phyloP scores from a whole-genome alignment of 2,329 filamentous ascomycete genomes.

The Microcyclospora tardicrescens region DNA sequence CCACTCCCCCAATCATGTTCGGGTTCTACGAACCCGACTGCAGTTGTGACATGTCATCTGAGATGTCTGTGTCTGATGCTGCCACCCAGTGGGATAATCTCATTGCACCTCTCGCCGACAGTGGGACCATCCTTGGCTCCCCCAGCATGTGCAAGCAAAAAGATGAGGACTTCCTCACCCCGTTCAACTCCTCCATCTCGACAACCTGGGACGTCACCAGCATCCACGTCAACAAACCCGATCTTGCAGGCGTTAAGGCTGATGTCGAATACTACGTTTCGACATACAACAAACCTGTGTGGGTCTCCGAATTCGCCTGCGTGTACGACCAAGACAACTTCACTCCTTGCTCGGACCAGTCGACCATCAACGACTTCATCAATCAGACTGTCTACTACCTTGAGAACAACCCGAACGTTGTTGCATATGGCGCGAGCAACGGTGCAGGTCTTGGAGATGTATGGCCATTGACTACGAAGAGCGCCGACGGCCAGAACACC shows the following conservation, averaged over 20 bases:
- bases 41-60: slow-evolving; percentile 10
- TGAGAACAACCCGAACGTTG: slow-evolving; percentile 10
- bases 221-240: slow-evolving; percentile 20
- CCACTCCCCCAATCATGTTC: slow-evolving; percentile 16
- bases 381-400: slow-evolving; percentile 14
- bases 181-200: slow-evolving; percentile 9
- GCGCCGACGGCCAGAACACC: slow-evolving; percentile 1
- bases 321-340: slow-evolving; percentile 11
- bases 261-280: slow-evolving; percentile 16
- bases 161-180: slow-evolving; percentile 16
- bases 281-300: slow-evolving; percentile 17
- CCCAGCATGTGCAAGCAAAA: slow-evolving; percentile 18
- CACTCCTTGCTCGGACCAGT: slow-evolving; percentile 14
- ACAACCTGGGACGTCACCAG: slow-evolving; percentile 15
- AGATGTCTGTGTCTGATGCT: slow-evolving; percentile 12
- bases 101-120: slow-evolving; percentile 13
- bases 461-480: slow-evolving; percentile 11
- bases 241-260: slow-evolving; percentile 10
- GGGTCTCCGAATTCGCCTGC: slow-evolving; percentile 18
- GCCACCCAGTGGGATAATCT: slow-evolving; percentile 13
- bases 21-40: slow-evolving; percentile 23
- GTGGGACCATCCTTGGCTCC: slow-evolving; percentile 16
- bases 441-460: slow-evolving; percentile 12
- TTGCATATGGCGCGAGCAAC: slow-evolving; percentile 18
- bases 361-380: slow-evolving; percentile 13